These are phyloP conservation scores for Lentinula sp. DNA, from an alignment of 768 basidiomycete genomes.

Conservation along the genomic window DNA sequence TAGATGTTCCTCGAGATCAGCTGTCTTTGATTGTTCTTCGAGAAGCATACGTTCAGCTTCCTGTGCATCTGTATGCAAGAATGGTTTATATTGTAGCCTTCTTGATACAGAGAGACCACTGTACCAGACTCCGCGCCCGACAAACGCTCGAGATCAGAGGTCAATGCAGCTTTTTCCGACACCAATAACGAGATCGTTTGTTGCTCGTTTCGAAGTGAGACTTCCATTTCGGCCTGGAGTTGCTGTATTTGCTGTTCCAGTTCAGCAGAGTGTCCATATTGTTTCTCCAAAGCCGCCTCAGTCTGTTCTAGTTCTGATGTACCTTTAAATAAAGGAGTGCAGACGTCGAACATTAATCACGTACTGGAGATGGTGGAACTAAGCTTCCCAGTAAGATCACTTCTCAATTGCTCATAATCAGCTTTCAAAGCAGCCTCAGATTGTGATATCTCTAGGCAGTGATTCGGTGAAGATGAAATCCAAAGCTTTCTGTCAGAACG, in stretches of 20 bases:
- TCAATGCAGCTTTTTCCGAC: constrained; percentile 60
- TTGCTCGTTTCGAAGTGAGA: constrained; percentile 47
- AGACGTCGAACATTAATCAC: not conserved
- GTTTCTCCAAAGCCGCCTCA: constrained; percentile 21
- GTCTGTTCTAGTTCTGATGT: constrained; percentile 5
- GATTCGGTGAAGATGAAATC: not conserved
- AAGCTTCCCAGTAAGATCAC: not conserved
- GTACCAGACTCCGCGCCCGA: constrained; percentile 58
- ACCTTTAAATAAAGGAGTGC: not conserved
- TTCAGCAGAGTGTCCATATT: constrained; percentile 22
- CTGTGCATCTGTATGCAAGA: constrained; percentile 32
- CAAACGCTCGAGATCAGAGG: constrained; percentile 50
- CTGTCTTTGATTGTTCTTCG: constrained; percentile 33
- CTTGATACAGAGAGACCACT: constrained; percentile 11
- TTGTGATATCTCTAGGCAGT: constrained; percentile 21
- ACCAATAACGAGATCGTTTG: constrained; percentile 76
- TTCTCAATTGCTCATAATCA: not conserved
- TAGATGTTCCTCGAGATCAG: constrained; percentile 34
- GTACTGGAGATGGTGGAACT: not conserved
- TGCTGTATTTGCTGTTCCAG: constrained; percentile 24
- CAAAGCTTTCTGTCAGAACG: not conserved
- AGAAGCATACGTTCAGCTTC: constrained; percentile 34
- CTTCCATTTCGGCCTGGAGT: constrained; percentile 26
- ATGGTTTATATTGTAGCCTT: not conserved
- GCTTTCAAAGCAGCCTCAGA: constrained; percentile 16